phyloP scores from a whole-genome alignment of 371 early-diverging fungal species.

The Dinochytrium kinnereticum region DNA sequence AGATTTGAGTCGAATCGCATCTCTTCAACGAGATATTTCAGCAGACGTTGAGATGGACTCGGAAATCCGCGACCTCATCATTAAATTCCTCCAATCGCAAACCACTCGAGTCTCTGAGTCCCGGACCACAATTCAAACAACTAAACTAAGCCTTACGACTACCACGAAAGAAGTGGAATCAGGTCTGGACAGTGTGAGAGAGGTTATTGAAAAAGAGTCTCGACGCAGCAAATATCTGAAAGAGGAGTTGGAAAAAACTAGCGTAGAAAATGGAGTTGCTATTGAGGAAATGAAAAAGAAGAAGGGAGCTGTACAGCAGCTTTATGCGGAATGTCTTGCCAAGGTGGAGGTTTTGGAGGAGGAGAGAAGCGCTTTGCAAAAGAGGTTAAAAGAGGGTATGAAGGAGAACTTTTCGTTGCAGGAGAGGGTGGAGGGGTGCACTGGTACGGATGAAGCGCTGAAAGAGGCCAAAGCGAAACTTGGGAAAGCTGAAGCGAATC shows the following conservation, averaged over 20 bases:
- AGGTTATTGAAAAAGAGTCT: background rate
- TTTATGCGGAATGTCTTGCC: background rate
- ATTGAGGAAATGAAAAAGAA: constrained; percentile 10
- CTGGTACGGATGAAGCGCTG: background rate
- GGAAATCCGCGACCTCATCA: background rate
- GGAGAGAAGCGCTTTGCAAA: background rate
- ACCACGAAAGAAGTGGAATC: background rate
- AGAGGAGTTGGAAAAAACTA: background rate
- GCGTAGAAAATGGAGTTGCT: background rate
- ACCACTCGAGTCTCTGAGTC: background rate
- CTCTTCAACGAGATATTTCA: background rate
- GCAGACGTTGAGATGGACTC: constrained; percentile 13
- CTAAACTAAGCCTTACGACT: background rate
- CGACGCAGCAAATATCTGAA: background rate
- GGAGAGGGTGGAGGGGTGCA: background rate
- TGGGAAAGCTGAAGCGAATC: background rate
- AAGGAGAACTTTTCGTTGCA: background rate
- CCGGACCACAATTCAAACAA: background rate
- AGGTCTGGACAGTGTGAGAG: background rate
- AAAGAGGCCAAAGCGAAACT: background rate
- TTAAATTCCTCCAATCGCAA: constrained; percentile 10
- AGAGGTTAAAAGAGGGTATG: background rate
- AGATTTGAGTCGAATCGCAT: background rate
- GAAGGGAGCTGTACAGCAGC: background rate
- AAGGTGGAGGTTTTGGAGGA: constrained; percentile 10